Base-by-base conservation (phyloP, 2,329 filamentous ascomycete genomes). In the Colletotrichum orbiculare region DNA sequence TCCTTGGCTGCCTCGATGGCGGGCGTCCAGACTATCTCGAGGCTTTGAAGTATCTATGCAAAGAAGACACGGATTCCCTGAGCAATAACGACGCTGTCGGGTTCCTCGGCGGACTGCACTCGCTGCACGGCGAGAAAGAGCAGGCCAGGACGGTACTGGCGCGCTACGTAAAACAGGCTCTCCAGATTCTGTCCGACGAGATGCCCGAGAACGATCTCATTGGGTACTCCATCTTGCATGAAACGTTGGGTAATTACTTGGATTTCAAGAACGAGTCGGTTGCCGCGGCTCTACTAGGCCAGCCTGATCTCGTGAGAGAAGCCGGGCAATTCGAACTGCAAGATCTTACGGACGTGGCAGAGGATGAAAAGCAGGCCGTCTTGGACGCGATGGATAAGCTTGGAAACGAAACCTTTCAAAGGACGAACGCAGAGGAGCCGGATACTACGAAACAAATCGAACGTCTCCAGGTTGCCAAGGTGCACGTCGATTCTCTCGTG, bases 101-200 rank as follows among this genome's bases (percentile, higher is more conserved):
- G 17, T 34, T 35, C 0, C 34, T 52, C 12, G 48, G 48, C 2
- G 48, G n/a, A 11, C 34, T 52, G 10, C n/a, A 52, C 12, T n/a
- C 34, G 12, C 48, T 33, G 4, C 35, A 37, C 1, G 25, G n/a
- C 6, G 34, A 52, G 10, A 37, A 2, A 34, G n/a, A 52, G 38
- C 35, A 0, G 0, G 48, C 48, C 33, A 25, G 48, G n/a, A 35
- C 35, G 34, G 34, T 37, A 37, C n/a, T 52, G 8, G 6, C 10
- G 4, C 34, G n/a, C 15, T 35, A 34, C 15, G 48, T 52, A 2
- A 37, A 52, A 2, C n/a, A 35, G n/a, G 48, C 48, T 6, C 12
- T 52, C 12, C 48, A 52, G 25, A 37, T 52, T 5, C 13, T 52
- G 6, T 52, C 48, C 10, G 48, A 52, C 34, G 48, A 52, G 13